These are phyloP conservation scores for Eutrema salsugineum DNA, from an alignment of 441 rosid species.

Conservation along the genomic window DNA sequence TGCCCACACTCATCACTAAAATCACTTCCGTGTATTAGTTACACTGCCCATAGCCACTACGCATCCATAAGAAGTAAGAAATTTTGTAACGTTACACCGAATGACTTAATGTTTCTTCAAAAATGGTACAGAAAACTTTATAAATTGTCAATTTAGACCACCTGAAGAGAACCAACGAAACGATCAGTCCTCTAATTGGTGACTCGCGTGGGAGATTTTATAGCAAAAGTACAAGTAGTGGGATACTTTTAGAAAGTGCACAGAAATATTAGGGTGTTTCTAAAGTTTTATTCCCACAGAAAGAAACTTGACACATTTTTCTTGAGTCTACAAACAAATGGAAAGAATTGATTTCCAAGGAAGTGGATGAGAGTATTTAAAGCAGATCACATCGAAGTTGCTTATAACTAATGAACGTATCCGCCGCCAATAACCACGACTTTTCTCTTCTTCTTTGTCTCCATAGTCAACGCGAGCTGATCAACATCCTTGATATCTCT, in stretches of 20 bases:
- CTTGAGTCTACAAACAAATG: not conserved
- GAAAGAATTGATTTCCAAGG: not conserved
- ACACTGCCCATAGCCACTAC: too few species aligned
- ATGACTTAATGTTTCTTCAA: too few species aligned
- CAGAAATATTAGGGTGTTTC: not conserved
- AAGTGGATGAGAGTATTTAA: not conserved
- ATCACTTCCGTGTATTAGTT: too few species aligned
- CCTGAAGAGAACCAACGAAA: too few species aligned
- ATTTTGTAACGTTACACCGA: too few species aligned
- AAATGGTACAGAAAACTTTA: too few species aligned
- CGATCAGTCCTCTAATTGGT: not conserved
- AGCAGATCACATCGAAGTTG: too few species aligned
- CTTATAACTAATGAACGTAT: too few species aligned
- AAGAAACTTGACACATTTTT: not conserved
- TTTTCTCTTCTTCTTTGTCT: conserved; percentile 54
- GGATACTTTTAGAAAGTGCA: not conserved
- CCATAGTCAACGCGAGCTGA: conserved; percentile 54
- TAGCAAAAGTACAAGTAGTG: not conserved
- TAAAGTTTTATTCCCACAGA: not conserved
- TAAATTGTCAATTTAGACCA: too few species aligned
- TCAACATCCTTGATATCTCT: conserved; percentile 73
- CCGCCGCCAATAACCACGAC: conserved; percentile 89
- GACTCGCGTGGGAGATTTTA: not conserved
- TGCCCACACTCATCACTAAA: too few species aligned
- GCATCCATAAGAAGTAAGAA: too few species aligned